A percentile compares a stretch with the other conserved stretches of the same genome.
These are phyloP conservation scores for Teratosphaeria destructans DNA, from an alignment of 2,329 filamentous ascomycete genomes.

Conservation along the genomic window DNA sequence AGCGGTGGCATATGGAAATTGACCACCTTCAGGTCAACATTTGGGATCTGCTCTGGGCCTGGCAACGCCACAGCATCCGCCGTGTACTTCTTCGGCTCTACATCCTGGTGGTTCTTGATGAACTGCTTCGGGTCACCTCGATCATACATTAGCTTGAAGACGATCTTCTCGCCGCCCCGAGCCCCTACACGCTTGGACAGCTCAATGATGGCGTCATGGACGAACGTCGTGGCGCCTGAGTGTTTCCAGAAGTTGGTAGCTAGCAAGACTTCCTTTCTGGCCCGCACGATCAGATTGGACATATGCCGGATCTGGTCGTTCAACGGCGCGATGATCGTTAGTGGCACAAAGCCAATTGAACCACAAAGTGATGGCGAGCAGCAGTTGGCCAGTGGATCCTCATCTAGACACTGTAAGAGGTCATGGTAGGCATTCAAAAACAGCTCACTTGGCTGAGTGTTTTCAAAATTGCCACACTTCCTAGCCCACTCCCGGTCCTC, in stretches of 20 bases:
- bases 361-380: constrained; percentile 52
- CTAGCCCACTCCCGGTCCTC: constrained; percentile 45
- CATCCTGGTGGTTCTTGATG: constrained; percentile 53
- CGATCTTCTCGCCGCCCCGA: constrained; percentile 42
- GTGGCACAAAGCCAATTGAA: constrained; percentile 52
- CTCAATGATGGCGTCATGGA: constrained; percentile 59
- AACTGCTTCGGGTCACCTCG: constrained; percentile 50
- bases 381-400: constrained; percentile 42
- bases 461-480: constrained; percentile 58
- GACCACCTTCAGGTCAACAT: constrained; percentile 61
- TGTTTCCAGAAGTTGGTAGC: constrained; percentile 69
- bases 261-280: constrained; percentile 61
- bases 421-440: constrained; percentile 62
- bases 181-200: constrained; percentile 54
- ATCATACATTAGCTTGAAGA: constrained; percentile 69
- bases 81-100: constrained; percentile 49
- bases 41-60: constrained; percentile 53
- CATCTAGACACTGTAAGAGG: constrained; percentile 46
- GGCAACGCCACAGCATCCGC: constrained; percentile 49
- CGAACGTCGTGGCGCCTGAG: constrained; percentile 55
- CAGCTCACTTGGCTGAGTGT: constrained; percentile 51
- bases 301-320: constrained; percentile 65
- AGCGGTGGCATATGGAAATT: constrained; percentile 61
- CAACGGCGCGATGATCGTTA: constrained; percentile 59
- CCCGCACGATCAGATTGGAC: constrained; percentile 63